phyloP scores from a whole-genome alignment of 2,329 filamentous ascomycete genomes.

The Diaporthe batatas region DNA sequence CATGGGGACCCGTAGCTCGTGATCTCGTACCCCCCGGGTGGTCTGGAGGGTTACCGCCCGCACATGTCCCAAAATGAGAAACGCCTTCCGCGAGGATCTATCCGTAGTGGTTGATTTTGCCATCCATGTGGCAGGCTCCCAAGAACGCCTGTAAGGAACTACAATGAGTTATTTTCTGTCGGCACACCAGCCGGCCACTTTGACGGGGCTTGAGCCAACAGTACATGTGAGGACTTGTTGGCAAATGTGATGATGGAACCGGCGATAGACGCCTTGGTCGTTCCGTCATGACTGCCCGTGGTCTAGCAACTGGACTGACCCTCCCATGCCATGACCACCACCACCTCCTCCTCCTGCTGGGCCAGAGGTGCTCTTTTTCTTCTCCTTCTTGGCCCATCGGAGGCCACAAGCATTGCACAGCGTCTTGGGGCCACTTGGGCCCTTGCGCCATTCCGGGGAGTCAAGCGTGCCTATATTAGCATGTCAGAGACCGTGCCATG shows the following conservation, averaged over 20 bases:
- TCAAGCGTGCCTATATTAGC: conserved; percentile 77
- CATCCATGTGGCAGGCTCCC: conserved; percentile 1
- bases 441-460: conserved; percentile 96
- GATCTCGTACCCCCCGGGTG: conserved; percentile 14
- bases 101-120: conserved; percentile 35
- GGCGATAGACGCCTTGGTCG: background rate
- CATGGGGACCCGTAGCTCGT: conserved; percentile 19
- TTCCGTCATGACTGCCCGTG: conserved; percentile 33
- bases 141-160: conserved; percentile 31
- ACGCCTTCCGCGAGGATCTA: conserved; percentile 41
- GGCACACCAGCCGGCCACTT: background rate
- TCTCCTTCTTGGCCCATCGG: conserved; percentile 84
- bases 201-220: background rate
- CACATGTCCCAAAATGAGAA: background rate
- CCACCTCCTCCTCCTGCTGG: conserved; percentile 20
- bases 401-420: conserved; percentile 94
- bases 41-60: background rate
- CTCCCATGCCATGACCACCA: conserved; percentile 24
- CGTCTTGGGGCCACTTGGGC: conserved; percentile 92
- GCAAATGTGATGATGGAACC: background rate
- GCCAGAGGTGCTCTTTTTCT: conserved; percentile 65
- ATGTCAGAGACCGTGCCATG: conserved; percentile 9
- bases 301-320: conserved; percentile 33
- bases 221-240: background rate
- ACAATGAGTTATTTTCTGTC: conserved; percentile 5